phyloP scores from a whole-genome alignment of 306 rosid genomes.

The Erythrophleum fordii region DNA sequence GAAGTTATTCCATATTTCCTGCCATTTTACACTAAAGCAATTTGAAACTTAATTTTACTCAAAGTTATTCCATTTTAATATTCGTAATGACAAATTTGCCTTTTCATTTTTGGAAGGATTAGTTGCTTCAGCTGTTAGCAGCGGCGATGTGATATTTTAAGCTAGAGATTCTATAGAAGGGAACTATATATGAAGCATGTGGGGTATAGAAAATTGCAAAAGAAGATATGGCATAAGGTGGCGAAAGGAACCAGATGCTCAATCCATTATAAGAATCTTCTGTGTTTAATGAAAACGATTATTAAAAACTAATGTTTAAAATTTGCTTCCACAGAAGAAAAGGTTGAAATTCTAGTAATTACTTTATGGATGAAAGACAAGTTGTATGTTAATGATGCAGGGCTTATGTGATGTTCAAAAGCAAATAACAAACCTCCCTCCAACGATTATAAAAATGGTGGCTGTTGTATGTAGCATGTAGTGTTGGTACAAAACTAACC shows the following conservation, averaged over 20 bases:
- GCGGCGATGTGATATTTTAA: not conserved
- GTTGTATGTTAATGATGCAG: not conserved
- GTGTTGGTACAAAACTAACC: not conserved
- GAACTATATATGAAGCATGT: not conserved
- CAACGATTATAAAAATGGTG: not conserved
- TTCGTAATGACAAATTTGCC: not conserved
- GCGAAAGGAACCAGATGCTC: not conserved
- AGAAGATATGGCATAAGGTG: not conserved
- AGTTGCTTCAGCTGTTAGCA: not conserved
- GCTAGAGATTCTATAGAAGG: not conserved
- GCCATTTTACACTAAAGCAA: too few relatives aligned
- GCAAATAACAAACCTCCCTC: not conserved
- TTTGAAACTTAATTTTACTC: too few relatives aligned
- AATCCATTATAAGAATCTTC: not conserved
- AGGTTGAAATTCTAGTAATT: not conserved
- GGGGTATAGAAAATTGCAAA: not conserved
- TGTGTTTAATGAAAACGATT: not conserved
- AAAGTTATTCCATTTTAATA: too few relatives aligned
- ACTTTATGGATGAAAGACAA: not conserved
- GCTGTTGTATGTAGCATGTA: not conserved
- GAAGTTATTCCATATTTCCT: too few relatives aligned
- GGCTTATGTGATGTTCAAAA: not conserved
- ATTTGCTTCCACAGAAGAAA: not conserved
- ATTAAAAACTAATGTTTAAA: not conserved
- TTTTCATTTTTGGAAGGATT: not conserved